A percentile compares a stretch with the other conserved stretches of the same genome.
Conservation (phyloP, 768 basidiomycete species). For the Kwoniella sp. region DNA sequence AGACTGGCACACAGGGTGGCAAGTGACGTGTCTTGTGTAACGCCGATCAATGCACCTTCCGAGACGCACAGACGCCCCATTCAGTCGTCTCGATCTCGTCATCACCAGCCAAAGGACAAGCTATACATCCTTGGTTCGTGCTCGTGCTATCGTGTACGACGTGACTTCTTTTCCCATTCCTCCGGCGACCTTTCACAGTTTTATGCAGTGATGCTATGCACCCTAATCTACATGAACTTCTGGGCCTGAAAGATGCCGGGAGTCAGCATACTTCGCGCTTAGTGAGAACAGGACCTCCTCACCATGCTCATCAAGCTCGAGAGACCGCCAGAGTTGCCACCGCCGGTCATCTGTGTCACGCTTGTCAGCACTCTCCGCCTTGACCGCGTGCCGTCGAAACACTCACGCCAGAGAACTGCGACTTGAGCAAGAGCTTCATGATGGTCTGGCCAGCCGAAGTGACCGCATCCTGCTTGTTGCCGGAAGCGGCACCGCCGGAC, state of each 20-base stretch:
- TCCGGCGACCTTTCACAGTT: not conserved
- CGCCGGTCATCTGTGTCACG: conserved; percentile 55
- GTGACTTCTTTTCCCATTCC: not conserved
- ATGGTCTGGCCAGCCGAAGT: conserved; percentile 80
- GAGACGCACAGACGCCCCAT: not conserved
- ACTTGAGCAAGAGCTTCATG: conserved; percentile 68
- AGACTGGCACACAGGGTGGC: too few species aligned
- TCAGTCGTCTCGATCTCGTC: not conserved
- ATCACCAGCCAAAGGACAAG: too few species aligned
- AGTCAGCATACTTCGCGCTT: not conserved
- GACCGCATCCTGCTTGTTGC: conserved; percentile 66
- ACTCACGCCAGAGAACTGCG: conserved; percentile 46
- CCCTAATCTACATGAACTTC: conserved; percentile 21
- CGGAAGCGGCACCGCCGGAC: conserved; percentile 60
- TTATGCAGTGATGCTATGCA: too few species aligned
- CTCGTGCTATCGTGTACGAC: not conserved
- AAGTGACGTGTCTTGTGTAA: too few species aligned
- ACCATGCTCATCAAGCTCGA: conserved; percentile 62
- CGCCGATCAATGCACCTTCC: not conserved
- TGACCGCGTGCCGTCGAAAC: too few species aligned
- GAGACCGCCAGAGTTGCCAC: conserved; percentile 58
- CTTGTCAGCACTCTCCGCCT: conserved; percentile 41
- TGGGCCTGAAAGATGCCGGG: conserved; percentile 4
- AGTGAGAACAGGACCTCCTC: conserved; percentile 41
- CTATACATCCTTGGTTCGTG: too few species aligned